Evolutionary conservation across 352 stramenopile species (phyloP).

Genomic region (Phytopythium montanum): DNA sequence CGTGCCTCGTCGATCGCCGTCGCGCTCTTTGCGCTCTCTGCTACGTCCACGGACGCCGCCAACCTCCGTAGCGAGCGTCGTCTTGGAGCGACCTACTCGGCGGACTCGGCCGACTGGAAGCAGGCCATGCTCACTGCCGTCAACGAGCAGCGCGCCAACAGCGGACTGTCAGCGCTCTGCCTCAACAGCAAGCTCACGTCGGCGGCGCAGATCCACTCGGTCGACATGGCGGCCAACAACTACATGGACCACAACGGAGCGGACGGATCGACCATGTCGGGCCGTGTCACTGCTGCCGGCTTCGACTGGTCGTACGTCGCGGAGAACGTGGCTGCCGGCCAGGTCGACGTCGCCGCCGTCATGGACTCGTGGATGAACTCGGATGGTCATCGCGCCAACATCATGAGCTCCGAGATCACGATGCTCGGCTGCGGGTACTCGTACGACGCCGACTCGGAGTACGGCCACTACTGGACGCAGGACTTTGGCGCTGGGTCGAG

Average conservation of each 20-base stretch:
- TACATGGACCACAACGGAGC: conserved; percentile 42
- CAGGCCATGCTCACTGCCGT: conserved; percentile 40
- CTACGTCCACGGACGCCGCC: neutral
- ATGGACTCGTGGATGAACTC: conserved; percentile 45
- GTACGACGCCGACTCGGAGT: conserved; percentile 14
- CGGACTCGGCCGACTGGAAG: conserved; percentile 6
- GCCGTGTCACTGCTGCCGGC: conserved; percentile 32
- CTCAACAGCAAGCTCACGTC: conserved; percentile 33
- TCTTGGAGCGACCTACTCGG: conserved; percentile 2
- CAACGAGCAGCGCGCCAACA: conserved; percentile 38
- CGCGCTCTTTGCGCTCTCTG: neutral
- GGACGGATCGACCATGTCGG: conserved; percentile 33
- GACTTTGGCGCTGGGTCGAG: conserved; percentile 37
- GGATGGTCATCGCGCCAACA: conserved; percentile 30
- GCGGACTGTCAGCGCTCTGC: conserved; percentile 26
- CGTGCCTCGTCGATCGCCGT: neutral
- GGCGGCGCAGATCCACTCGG: conserved; percentile 21
- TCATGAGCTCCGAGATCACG: conserved; percentile 27
- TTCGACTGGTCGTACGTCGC: conserved; percentile 38
- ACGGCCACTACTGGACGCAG: conserved; percentile 56
- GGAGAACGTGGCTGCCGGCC: conserved; percentile 41
- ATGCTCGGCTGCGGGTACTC: conserved; percentile 41
- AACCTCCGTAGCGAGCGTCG: conserved; percentile 3
- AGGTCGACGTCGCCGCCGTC: conserved; percentile 25
- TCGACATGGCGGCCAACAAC: conserved; percentile 40